Conservation (phyloP, 2,329 filamentous ascomycete species). For the Ceratocystis cacaofunesta region DNA sequence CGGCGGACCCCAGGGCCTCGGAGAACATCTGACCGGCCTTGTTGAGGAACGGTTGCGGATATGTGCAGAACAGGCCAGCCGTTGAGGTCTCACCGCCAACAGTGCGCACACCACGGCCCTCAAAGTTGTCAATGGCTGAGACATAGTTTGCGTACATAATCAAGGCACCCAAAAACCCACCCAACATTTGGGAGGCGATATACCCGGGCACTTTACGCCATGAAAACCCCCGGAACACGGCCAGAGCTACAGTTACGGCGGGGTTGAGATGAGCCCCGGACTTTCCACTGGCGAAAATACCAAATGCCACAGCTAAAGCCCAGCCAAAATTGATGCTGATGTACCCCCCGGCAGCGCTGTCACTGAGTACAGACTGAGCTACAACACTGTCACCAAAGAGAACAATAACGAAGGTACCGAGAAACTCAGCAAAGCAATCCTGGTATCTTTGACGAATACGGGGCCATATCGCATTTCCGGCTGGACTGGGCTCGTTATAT, state of each 20-base stretch:
- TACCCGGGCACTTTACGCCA: constrained; percentile 59
- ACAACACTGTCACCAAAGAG: constrained; percentile 58
- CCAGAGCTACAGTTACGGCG: constrained; percentile 56
- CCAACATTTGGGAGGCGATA: constrained; percentile 48
- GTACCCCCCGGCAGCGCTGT: constrained; percentile 32
- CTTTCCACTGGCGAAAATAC: constrained; percentile 50
- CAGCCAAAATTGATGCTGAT: constrained; percentile 37
- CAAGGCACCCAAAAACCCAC: constrained; percentile 47
- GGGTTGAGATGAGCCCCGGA: constrained; percentile 56
- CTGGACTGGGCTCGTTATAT: background rate
- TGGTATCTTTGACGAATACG: constrained; percentile 35
- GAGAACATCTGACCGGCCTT: constrained; percentile 51
- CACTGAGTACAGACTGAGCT: constrained; percentile 50
- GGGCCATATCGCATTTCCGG: constrained; percentile 31
- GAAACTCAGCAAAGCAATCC: constrained; percentile 52
- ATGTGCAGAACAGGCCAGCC: constrained; percentile 59
- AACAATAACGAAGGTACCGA: constrained; percentile 52
- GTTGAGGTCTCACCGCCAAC: constrained; percentile 45
- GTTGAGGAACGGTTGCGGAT: constrained; percentile 48
- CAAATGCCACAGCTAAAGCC: constrained; percentile 52
- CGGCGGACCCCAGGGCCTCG: constrained; percentile 51
- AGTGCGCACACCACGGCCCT: constrained; percentile 46
- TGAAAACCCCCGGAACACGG: constrained; percentile 51
- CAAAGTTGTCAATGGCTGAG: constrained; percentile 47
- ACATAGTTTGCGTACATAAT: constrained; percentile 50